Evolutionary conservation across 1,284 basidiomycete species (phyloP), one percentile per base, ranked within the genome.

Genomic region (Puccinia sorghi): DNA sequence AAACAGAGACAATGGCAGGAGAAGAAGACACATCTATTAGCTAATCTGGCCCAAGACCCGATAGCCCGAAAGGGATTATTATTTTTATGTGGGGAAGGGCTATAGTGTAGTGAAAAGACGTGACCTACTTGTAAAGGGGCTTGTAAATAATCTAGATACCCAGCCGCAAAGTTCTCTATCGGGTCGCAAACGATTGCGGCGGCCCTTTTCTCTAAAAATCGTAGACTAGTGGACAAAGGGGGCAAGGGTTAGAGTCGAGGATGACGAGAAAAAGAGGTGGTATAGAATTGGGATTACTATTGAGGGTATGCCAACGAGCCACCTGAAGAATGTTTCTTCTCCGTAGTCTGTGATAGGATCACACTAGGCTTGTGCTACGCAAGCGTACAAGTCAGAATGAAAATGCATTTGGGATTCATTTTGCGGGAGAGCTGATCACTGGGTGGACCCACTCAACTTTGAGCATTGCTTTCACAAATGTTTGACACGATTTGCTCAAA

Each of bases 111-210:
- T 5, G 25, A 27, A 20, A 52, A 52, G 7, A 41, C 25, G 32
- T 5, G 46, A 48, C 20, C 79, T 80, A 91, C 91, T 87, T 95
- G 94, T 76, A 99, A 86, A 0, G 97, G 97, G 11, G 93, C 93
- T 85, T 99, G 97, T 27, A 99, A 86, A 85, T 90, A 97, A 85
- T 99, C 97, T 82, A 93, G 91, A 85, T 98, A 99, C 4, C 93
- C 94, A 74, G 90, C 89, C 0, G 94, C 93, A 85, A 94, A 96
- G 81, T 93, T 88, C 82, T 97, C 93, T 32, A 94, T 90, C 0
- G 92, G 91, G 1, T 90, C 43, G 86, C 85, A 75, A 86, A 50
- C 41, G 1, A 87, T 86, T 0, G 89, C 87, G 81, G 90, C 91
- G 1, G 82, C 75, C 79, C 83, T 81, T 41, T 82, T 82, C 57